Percentiles rank a stretch among this genome's conserved stretches.
Conservation (phyloP, 306 rosid species). For the Malus domestica region ASM211411v1 NC_041804.1:17138001-17138500, state of each 20-base stretch:
- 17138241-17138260: neutral
- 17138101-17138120: neutral
- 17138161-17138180: neutral
- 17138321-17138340: no score
- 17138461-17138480: neutral
- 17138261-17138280: neutral
- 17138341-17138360: no score
- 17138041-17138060: no score
- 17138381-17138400: neutral
- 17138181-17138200: no score
- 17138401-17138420: neutral
- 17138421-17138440: neutral
- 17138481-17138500: neutral
- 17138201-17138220: neutral
- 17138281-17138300: no score
- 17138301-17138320: no score
- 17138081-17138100: no score
- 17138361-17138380: neutral
- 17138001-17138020: neutral
- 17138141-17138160: neutral
- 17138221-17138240: neutral
- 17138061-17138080: neutral
- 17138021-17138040: neutral
- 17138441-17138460: neutral
- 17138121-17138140: neutral